Evolutionary conservation across 345 rosid species (phyloP).

Genomic region (Ailanthus altissimus): DNA sequence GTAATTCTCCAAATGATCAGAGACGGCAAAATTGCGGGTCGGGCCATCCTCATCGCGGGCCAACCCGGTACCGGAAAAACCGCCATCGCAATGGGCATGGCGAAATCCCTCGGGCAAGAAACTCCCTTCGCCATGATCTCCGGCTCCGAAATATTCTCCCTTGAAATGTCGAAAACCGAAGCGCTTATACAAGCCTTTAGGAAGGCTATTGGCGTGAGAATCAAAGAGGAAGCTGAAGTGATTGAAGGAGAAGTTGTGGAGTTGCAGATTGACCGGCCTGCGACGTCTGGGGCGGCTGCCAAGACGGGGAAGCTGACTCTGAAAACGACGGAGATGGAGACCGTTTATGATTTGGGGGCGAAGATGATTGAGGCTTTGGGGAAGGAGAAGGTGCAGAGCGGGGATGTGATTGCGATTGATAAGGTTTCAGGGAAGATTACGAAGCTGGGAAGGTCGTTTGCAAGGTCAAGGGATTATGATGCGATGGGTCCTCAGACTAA

Average conservation of each 20-base stretch:
- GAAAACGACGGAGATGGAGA: constrained; percentile 98
- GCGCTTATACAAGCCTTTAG: constrained; percentile 86
- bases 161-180: constrained; percentile 94
- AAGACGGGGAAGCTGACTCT: constrained; percentile 89
- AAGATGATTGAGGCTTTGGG: constrained; percentile 92
- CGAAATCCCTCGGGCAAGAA: constrained; percentile 88
- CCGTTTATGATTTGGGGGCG: constrained; percentile 79
- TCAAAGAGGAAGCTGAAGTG: constrained; percentile 86
- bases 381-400: constrained; percentile 94
- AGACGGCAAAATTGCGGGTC: constrained; percentile 86
- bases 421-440: constrained; percentile 87
- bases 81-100: constrained; percentile 98
- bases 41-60: constrained; percentile 86
- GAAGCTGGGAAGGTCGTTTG: constrained; percentile 86
- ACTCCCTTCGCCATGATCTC: constrained; percentile 96
- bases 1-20: constrained; percentile 91
- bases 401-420: constrained; percentile 89
- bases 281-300: constrained; percentile 72
- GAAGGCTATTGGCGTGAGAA: constrained; percentile 85
- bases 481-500: constrained; percentile 95
- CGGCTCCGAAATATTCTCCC: constrained; percentile 84
- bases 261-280: constrained; percentile 82
- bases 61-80: constrained; percentile 99
- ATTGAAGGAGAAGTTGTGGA: constrained; percentile 97
- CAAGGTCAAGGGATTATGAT: constrained; percentile 93